Percentiles rank a stretch among this genome's conserved stretches.
phyloP scores from a whole-genome alignment of 495 filamentous ascomycete species.

The Hypoxylon trugodes region DNA sequence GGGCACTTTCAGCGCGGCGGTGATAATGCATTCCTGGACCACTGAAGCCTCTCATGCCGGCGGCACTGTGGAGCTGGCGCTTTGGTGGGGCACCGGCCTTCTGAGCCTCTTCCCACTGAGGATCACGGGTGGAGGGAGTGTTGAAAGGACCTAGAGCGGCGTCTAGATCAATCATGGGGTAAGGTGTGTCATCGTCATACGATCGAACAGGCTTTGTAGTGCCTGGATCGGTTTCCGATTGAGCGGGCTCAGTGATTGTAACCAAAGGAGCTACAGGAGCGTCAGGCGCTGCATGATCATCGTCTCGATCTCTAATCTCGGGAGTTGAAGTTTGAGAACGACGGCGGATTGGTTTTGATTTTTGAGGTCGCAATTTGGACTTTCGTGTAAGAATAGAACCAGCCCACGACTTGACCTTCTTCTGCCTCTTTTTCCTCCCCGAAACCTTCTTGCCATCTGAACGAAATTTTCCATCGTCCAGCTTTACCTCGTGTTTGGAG shows the following conservation, averaged over 20 bases:
- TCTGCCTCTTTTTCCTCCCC: constrained; percentile 69
- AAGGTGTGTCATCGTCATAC: constrained; percentile 66
- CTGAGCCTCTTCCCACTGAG: constrained; percentile 65
- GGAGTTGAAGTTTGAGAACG: constrained; percentile 50
- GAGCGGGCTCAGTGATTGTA: constrained; percentile 33
- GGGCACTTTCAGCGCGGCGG: constrained; percentile 90
- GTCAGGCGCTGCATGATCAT: constrained; percentile 29
- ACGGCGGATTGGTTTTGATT: constrained; percentile 46
- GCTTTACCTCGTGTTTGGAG: constrained; percentile 2
- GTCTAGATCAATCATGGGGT: constrained; percentile 91
- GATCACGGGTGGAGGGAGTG: constrained; percentile 69
- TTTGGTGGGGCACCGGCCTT: constrained; percentile 67
- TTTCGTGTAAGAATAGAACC: constrained; percentile 79
- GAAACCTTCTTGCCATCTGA: constrained; percentile 55
- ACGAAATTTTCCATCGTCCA: neutral
- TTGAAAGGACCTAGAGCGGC: constrained; percentile 95
- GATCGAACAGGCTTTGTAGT: constrained; percentile 9
- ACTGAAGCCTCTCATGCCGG: constrained; percentile 74
- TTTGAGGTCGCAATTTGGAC: constrained; percentile 54
- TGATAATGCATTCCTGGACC: constrained; percentile 91
- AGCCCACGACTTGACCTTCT: constrained; percentile 84
- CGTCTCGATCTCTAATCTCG: constrained; percentile 31
- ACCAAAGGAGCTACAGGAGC: constrained; percentile 40
- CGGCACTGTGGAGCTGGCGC: constrained; percentile 89
- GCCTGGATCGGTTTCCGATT: constrained; percentile 29